A percentile compares a stretch with the other conserved stretches of the same genome.
Conservation (phyloP, 495 filamentous ascomycete species). For the Paragyromitra xinjiangensis region DNA sequence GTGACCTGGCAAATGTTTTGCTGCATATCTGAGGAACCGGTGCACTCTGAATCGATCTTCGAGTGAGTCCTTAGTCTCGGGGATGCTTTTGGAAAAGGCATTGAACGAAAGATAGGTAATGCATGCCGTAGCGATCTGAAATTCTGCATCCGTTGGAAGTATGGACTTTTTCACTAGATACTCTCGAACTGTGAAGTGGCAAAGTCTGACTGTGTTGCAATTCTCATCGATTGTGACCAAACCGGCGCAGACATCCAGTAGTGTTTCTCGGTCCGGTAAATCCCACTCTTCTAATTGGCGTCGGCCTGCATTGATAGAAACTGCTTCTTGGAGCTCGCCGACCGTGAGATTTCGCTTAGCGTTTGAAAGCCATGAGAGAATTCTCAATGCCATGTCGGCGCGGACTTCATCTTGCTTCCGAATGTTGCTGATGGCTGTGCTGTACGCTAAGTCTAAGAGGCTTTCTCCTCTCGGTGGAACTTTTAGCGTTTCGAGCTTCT, state of each 20-base stretch:
- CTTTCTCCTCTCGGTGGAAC: neutral
- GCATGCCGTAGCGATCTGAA: neutral
- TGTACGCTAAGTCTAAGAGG: neutral
- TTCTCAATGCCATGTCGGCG: neutral
- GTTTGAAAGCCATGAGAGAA: slow-evolving; percentile 18
- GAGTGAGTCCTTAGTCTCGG: too few relatives aligned
- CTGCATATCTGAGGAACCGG: slow-evolving; percentile 21
- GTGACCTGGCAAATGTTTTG: neutral
- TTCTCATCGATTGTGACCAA: slow-evolving; percentile 3
- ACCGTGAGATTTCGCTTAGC: slow-evolving; percentile 18
- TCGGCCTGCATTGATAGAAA: slow-evolving; percentile 8
- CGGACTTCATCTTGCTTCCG: neutral
- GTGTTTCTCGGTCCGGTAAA: neutral
- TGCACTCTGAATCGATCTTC: neutral
- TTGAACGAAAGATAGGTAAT: slow-evolving; percentile 18
- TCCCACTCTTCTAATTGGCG: neutral
- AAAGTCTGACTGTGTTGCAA: neutral
- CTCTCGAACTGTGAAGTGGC: neutral
- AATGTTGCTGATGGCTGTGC: neutral
- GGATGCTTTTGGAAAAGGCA: neutral
- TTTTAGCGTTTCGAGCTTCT: neutral
- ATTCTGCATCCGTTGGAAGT: neutral
- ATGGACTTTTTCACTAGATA: neutral
- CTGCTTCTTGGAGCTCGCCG: slow-evolving; percentile 9
- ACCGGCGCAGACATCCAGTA: slow-evolving; percentile 1